Conservation (phyloP, 352 stramenopile species). For the Globisporangium spinosum region DNA sequence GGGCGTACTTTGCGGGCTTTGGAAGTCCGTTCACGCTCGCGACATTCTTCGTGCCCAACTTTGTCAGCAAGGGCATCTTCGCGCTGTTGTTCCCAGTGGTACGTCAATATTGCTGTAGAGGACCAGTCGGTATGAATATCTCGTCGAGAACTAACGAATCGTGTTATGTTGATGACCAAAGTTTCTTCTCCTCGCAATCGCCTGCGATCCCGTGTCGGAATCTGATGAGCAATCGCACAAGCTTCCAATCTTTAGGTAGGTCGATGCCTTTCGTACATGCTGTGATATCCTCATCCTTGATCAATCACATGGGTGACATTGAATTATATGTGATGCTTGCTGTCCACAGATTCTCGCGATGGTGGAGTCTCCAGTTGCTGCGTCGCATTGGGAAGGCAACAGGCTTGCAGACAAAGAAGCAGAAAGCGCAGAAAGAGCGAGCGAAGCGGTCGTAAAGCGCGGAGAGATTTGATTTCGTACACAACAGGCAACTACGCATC, state of each 20-base stretch:
- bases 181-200: constrained; percentile 83
- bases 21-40: constrained; percentile 83
- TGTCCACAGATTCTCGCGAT: constrained; percentile 59
- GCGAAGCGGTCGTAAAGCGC: constrained; percentile 17
- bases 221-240: constrained; percentile 40
- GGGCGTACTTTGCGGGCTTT: constrained; percentile 86
- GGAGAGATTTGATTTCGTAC: background rate
- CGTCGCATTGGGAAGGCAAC: constrained; percentile 77
- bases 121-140: background rate
- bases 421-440: constrained; percentile 27
- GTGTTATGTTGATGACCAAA: constrained; percentile 14
- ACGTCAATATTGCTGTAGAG: constrained; percentile 8
- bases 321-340: background rate
- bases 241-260: constrained; percentile 74
- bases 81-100: constrained; percentile 85
- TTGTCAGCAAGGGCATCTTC: constrained; percentile 89
- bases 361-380: constrained; percentile 80
- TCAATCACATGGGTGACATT: background rate
- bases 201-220: constrained; percentile 66
- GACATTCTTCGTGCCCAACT: constrained; percentile 88
- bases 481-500: background rate
- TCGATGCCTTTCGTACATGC: background rate
- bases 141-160: background rate
- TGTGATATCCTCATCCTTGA: too few species aligned
- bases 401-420: constrained; percentile 73